A percentile compares a stretch with the other conserved stretches of the same genome.
These are phyloP conservation scores for Kuraishia hungarica DNA, from an alignment of 805 yeast species.

Conservation along the genomic window DNA sequence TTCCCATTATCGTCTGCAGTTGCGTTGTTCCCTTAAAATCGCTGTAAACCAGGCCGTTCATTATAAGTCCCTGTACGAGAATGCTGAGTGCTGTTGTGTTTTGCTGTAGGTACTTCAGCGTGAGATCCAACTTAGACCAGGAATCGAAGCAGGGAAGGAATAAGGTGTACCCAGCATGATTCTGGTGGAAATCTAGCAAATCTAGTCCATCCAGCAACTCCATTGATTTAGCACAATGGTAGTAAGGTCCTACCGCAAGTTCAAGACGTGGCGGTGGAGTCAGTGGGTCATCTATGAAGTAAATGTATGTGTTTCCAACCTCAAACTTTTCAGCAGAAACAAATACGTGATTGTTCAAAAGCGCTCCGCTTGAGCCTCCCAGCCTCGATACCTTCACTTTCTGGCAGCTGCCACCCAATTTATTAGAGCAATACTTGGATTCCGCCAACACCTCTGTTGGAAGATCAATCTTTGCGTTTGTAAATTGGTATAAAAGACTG, in stretches of 20 bases:
- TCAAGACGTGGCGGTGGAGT: slow-evolving; percentile 57
- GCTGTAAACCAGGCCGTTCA: slow-evolving; percentile 61
- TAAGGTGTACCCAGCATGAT: slow-evolving; percentile 58
- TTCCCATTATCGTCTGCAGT: slow-evolving; percentile 22
- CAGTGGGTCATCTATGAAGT: slow-evolving; percentile 51
- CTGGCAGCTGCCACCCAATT: slow-evolving; percentile 60
- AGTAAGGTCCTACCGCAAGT: slow-evolving; percentile 54
- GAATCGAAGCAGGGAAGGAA: slow-evolving; percentile 71
- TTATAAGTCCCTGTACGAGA: slow-evolving; percentile 48
- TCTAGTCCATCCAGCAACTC: slow-evolving; percentile 43
- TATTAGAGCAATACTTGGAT: slow-evolving; percentile 48
- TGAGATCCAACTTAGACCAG: slow-evolving; percentile 59
- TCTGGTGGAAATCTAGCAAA: slow-evolving; percentile 43
- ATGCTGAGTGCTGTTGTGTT: slow-evolving; percentile 42
- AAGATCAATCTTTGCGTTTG: slow-evolving; percentile 32
- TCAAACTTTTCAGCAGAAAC: slow-evolving; percentile 33
- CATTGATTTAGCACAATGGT: slow-evolving; percentile 58
- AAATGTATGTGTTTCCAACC: slow-evolving; percentile 62
- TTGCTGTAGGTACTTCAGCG: slow-evolving; percentile 45
- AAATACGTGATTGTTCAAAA: slow-evolving; percentile 50
- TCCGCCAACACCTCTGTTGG: slow-evolving; percentile 28
- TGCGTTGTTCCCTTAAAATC: slow-evolving; percentile 32
- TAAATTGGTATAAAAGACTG: slow-evolving; percentile 56
- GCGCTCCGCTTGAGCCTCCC: slow-evolving; percentile 16
- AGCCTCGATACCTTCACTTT: slow-evolving; percentile 36